These are phyloP conservation scores for Primulina eburnea DNA, from an alignment of 257 asterid genomes.

Conservation along the genomic window DNA sequence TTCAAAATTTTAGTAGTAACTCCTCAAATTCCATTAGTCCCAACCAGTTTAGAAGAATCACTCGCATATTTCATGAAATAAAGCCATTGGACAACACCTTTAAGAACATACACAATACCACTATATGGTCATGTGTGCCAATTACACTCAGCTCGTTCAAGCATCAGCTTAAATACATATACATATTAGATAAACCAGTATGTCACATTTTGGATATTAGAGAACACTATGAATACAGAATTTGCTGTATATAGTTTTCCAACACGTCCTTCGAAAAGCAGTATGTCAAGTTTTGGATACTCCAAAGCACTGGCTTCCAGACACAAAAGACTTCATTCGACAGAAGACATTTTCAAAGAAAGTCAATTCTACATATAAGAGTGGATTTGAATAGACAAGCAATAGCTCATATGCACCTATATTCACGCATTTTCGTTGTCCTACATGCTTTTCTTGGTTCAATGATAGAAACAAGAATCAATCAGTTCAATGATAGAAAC, in stretches of 20 bases:
- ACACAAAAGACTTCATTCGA: conserved; percentile 3
- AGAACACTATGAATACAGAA: background rate
- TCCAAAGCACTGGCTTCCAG: background rate
- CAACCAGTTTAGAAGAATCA: too few relatives aligned
- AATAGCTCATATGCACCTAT: too few relatives aligned
- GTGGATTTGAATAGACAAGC: too few relatives aligned
- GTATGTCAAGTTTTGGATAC: background rate
- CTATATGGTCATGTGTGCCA: background rate
- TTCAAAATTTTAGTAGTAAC: background rate
- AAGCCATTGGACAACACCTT: background rate
- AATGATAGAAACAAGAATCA: background rate
- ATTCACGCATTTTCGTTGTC: too few relatives aligned
- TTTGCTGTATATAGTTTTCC: background rate
- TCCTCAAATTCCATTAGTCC: background rate
- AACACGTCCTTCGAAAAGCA: background rate
- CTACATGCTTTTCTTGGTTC: background rate
- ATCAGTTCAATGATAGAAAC: background rate
- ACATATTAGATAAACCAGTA: background rate
- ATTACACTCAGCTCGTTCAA: background rate
- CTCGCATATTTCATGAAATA: too few relatives aligned
- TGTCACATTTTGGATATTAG: background rate
- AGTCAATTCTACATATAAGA: background rate
- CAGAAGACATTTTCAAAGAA: conserved; percentile 1
- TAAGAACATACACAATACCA: background rate
- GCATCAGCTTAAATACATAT: background rate